Conservation (phyloP, 805 yeast species). For the Starmerella apicola region DNA sequence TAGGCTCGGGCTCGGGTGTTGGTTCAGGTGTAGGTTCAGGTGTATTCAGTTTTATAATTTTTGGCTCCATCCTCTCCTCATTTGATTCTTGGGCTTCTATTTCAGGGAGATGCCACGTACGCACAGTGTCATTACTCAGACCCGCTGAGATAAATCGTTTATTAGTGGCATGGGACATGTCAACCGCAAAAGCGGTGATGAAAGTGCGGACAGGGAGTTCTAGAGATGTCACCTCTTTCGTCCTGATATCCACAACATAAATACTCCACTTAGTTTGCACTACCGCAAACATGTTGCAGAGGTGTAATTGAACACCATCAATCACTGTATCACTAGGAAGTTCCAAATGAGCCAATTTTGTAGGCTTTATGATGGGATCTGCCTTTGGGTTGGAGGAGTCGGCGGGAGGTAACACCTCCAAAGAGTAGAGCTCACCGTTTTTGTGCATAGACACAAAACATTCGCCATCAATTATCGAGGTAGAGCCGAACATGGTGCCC, state of each 20-base stretch:
- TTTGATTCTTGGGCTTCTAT: no score
- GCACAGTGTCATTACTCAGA: slow-evolving; percentile 4
- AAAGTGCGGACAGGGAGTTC: slow-evolving; percentile 1
- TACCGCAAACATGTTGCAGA: slow-evolving; percentile 10
- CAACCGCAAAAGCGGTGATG: slow-evolving; percentile 14
- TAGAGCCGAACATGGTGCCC: slow-evolving; percentile 13
- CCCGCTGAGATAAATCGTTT: slow-evolving; percentile 12
- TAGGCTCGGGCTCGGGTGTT: not conserved
- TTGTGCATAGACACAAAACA: slow-evolving; percentile 7
- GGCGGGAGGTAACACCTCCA: no score
- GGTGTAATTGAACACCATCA: slow-evolving; percentile 3
- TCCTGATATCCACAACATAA: slow-evolving; percentile 6
- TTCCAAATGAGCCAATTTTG: not conserved
- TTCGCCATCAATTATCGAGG: slow-evolving; percentile 10
- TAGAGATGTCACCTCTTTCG: not conserved
- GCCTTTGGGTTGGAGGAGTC: no score
- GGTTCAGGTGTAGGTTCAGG: not conserved
- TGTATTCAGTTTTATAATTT: no score
- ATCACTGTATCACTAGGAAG: not conserved
- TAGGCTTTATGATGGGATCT: not conserved
- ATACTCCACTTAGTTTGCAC: slow-evolving; percentile 3
- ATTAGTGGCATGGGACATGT: slow-evolving; percentile 7
- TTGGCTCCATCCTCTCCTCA: no score
- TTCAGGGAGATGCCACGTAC: slow-evolving; percentile 12
- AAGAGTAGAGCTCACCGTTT: slow-evolving; percentile 5